A percentile compares a stretch with the other conserved stretches of the same genome.
phyloP scores from a whole-genome alignment of 306 rosid species.

The Cucumis melo region DNA sequence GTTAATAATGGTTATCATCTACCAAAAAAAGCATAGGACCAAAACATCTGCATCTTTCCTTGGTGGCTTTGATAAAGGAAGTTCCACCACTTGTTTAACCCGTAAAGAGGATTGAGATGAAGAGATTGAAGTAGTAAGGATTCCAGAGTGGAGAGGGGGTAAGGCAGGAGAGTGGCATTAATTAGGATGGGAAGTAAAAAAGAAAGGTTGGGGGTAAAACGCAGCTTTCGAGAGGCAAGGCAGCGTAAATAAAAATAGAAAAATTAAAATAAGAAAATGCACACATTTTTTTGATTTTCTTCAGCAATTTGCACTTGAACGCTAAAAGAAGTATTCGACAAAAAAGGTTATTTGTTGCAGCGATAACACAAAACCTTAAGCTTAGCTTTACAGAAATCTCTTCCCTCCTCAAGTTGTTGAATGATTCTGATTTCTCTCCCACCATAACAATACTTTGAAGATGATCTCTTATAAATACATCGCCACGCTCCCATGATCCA shows the following conservation, averaged over 20 bases:
- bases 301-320: background rate
- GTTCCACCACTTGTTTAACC: background rate
- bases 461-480: background rate
- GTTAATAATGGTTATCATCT: background rate
- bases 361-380: background rate
- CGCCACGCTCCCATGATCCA: background rate
- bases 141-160: background rate
- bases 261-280: background rate
- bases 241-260: background rate
- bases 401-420: background rate
- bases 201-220: too few relatives aligned
- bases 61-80: background rate
- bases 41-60: background rate
- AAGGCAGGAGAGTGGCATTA: too few relatives aligned
- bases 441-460: background rate
- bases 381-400: background rate
- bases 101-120: background rate
- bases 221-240: background rate
- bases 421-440: background rate
- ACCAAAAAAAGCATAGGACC: too few relatives aligned
- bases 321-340: too few relatives aligned
- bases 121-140: background rate
- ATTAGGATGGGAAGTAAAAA: too few relatives aligned
- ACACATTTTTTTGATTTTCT: background rate
- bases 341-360: background rate